Conservation (phyloP, 73 alveolate species). For the Tetrahymena elliotti region DNA sequence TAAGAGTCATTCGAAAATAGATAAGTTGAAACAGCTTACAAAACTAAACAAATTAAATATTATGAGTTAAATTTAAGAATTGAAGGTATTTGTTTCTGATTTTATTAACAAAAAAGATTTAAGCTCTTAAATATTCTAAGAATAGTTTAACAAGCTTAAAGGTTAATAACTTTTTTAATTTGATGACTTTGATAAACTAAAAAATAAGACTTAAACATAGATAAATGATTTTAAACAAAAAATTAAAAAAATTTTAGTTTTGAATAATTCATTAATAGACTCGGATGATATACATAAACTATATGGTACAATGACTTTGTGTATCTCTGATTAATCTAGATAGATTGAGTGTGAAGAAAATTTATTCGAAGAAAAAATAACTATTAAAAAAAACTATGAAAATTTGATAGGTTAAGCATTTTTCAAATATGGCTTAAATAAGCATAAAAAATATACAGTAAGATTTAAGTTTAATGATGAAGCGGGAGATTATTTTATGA, state of each 20-base stretch:
- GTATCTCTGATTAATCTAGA: not conserved
- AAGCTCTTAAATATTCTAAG: not conserved
- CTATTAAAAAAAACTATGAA: not conserved
- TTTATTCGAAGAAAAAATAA: too few species aligned
- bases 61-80: not conserved
- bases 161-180: too few species aligned
- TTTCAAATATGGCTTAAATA: not conserved
- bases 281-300: not conserved
- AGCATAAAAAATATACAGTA: not conserved
- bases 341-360: not conserved
- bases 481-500: not conserved
- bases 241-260: too few species aligned
- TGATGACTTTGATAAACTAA: not conserved
- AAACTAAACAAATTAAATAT: too few species aligned
- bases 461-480: not conserved
- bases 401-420: not conserved
- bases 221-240: too few species aligned
- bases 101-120: not conserved
- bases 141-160: not conserved
- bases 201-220: too few species aligned
- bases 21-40: not conserved
- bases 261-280: too few species aligned
- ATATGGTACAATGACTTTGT: not conserved
- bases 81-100: not conserved
- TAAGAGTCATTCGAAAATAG: not conserved